A percentile compares a stretch with the other conserved stretches of the same genome.
Evolutionary conservation across 768 basidiomycete genomes (phyloP).

Genomic region (Boletus rex-veris): DNA sequence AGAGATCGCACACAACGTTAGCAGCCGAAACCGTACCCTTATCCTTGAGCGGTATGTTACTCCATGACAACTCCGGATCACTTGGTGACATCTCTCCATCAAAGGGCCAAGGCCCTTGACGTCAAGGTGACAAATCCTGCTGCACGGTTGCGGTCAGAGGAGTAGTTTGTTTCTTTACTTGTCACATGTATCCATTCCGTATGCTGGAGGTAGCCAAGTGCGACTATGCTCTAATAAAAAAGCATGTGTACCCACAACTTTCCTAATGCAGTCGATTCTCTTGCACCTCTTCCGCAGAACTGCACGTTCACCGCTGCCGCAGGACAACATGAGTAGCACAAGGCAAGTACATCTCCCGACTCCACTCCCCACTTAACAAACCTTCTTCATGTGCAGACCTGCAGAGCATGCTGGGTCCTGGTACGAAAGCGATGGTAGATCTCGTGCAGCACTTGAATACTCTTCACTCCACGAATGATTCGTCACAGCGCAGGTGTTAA

Average conservation of each 20-base stretch:
- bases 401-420: constrained; percentile 89
- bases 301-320: constrained; percentile 6
- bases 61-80: background rate
- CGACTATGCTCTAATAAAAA: constrained; percentile 42
- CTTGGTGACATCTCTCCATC: constrained; percentile 8
- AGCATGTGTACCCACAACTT: constrained; percentile 10
- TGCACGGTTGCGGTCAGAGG: constrained; percentile 93
- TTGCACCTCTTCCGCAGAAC: constrained; percentile 15
- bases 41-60: constrained; percentile 78
- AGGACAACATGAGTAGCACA: constrained; percentile 22
- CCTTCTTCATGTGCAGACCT: constrained; percentile 32
- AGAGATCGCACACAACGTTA: constrained; percentile 95
- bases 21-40: constrained; percentile 87
- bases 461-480: constrained; percentile 11
- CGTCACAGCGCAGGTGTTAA: constrained; percentile 51
- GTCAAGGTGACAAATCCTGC: constrained; percentile 94
- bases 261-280: constrained; percentile 26
- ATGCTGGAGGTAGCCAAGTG: constrained; percentile 49
- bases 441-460: constrained; percentile 12
- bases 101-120: constrained; percentile 78
- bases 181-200: constrained; percentile 44
- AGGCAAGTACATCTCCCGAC: constrained; percentile 21
- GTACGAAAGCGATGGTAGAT: constrained; percentile 73
- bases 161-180: constrained; percentile 51
- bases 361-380: background rate